Percentiles rank a stretch among this genome's conserved stretches.
Conservation (phyloP, 2,329 filamentous ascomycete species). For the Xylaria sp. region DNA sequence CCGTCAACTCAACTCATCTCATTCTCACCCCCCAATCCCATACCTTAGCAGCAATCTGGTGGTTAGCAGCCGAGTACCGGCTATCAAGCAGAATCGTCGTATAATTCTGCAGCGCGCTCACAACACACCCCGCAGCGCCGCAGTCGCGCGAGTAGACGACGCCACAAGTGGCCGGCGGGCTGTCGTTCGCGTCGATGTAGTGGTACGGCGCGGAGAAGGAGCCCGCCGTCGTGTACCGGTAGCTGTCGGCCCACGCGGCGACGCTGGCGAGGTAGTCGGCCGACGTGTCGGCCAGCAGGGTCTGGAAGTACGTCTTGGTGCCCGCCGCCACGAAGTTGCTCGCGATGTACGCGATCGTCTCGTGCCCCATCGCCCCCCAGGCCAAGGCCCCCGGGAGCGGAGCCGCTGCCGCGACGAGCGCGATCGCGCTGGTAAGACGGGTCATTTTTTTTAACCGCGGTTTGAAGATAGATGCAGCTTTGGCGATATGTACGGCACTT, state of each 20-base stretch:
- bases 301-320: slow-evolving; percentile 57
- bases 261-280: slow-evolving; percentile 60
- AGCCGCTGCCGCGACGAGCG: slow-evolving; percentile 40
- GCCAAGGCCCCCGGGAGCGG: slow-evolving; percentile 46
- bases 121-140: slow-evolving; percentile 69
- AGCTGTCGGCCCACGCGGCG: slow-evolving; percentile 63
- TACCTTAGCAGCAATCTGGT: slow-evolving; percentile 55
- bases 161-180: slow-evolving; percentile 66
- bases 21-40: slow-evolving; percentile 14
- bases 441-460: slow-evolving; percentile 40
- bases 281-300: slow-evolving; percentile 57
- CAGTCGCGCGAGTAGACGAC: slow-evolving; percentile 71
- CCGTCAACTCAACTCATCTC: not conserved
- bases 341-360: slow-evolving; percentile 65
- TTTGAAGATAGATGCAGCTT: not conserved
- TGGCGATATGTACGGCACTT: not conserved
- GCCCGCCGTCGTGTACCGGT: slow-evolving; percentile 59
- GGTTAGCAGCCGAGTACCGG: slow-evolving; percentile 44
- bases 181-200: slow-evolving; percentile 72
- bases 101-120: slow-evolving; percentile 62
- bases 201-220: slow-evolving; percentile 60
- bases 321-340: slow-evolving; percentile 58
- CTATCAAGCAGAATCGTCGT: slow-evolving; percentile 47
- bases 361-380: slow-evolving; percentile 61
- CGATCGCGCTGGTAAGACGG: slow-evolving; percentile 36